phyloP scores from a whole-genome alignment of 108 stramenopile genomes.

The Seminavis robusta region DNA sequence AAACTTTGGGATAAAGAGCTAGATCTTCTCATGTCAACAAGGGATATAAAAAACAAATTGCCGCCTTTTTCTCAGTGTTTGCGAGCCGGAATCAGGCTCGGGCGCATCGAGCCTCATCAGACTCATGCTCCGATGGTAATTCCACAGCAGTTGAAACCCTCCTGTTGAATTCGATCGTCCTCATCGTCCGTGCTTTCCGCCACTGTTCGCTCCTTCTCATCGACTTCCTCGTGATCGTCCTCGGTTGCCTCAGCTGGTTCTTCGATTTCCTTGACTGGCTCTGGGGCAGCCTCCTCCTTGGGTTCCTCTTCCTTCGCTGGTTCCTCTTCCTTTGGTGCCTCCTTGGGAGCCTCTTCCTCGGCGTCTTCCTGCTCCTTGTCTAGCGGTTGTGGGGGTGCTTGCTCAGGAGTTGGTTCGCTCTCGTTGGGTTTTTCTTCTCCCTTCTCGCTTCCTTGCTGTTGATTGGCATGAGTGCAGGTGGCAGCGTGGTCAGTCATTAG shows the following conservation, averaged over 20 bases:
- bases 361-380: background rate
- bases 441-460: background rate
- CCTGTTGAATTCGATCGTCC: no score
- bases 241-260: background rate
- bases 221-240: background rate
- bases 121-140: no score
- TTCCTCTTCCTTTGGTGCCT: slow-evolving; percentile 1
- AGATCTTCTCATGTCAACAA: no score
- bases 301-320: slow-evolving; percentile 1
- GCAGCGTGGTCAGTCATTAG: no score
- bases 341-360: background rate
- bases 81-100: no score
- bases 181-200: background rate
- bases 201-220: background rate
- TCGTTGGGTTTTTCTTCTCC: background rate
- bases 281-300: slow-evolving; percentile 1
- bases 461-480: no score
- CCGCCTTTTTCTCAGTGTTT: no score
- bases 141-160: no score
- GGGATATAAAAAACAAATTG: no score
- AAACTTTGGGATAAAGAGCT: no score
- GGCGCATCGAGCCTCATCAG: no score
- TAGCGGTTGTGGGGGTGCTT: background rate
- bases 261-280: background rate
- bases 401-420: background rate